phyloP scores from a whole-genome alignment of 257 asterid species.

The Fraxinus excelsior region DNA sequence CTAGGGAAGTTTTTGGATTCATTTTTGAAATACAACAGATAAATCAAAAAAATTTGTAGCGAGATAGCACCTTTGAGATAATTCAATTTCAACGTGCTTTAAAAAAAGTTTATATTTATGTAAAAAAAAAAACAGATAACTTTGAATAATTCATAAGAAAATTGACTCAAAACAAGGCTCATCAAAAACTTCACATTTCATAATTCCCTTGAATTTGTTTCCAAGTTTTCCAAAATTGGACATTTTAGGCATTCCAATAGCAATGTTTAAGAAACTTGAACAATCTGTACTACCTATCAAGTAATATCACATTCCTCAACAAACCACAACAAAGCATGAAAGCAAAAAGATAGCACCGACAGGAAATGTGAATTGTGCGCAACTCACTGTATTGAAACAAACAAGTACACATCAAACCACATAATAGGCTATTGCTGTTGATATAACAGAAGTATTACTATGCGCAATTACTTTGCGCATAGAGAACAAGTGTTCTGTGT shows the following conservation, averaged over 20 bases:
- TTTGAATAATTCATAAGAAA: background rate
- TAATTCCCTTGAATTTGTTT: background rate
- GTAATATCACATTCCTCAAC: background rate
- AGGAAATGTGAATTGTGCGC: background rate
- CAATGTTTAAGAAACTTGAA: background rate
- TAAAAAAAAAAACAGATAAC: background rate
- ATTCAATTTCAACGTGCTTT: background rate
- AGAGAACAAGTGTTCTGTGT: background rate
- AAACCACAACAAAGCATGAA: background rate
- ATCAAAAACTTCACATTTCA: background rate
- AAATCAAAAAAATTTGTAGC: background rate
- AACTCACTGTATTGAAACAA: background rate
- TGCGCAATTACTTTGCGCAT: background rate
- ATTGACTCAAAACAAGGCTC: background rate
- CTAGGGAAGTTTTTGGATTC: background rate
- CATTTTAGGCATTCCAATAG: background rate
- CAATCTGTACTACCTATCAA: background rate
- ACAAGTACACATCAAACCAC: background rate
- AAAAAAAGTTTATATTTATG: background rate
- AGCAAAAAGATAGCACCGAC: background rate
- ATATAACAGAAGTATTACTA: background rate
- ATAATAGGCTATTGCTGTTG: background rate
- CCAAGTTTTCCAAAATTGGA: background rate
- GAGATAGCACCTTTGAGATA: background rate
- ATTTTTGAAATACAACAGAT: background rate